These are phyloP conservation scores for Globisporangium canariense DNA, from an alignment of 352 stramenopile genomes.

Conservation along the genomic window DNA sequence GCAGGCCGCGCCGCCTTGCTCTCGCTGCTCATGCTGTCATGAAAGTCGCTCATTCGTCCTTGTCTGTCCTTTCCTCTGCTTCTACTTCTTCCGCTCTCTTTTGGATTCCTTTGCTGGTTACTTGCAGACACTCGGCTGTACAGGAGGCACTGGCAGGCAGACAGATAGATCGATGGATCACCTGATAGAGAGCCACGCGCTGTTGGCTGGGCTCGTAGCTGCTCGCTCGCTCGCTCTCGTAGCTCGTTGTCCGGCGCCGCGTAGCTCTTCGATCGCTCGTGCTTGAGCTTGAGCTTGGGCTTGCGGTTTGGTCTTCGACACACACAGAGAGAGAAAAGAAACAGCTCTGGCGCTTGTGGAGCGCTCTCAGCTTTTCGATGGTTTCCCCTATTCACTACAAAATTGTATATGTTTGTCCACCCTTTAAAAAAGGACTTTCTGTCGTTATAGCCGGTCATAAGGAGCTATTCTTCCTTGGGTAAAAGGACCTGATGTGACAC, in stretches of 20 bases:
- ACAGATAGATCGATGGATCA: not conserved
- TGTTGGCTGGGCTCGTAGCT: not conserved
- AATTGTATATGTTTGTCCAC: not conserved
- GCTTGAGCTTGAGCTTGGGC: not conserved
- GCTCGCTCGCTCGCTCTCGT: not conserved
- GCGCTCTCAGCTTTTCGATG: not conserved
- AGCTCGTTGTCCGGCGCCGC: not conserved
- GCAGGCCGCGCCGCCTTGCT: not conserved
- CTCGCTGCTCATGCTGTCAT: slow-evolving; percentile 2
- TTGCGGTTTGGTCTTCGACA: slow-evolving; percentile 5
- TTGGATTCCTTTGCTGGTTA: not conserved
- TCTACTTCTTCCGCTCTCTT: not conserved
- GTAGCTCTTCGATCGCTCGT: not conserved
- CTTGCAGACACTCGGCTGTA: too few relatives aligned
- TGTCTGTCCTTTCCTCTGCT: not conserved
- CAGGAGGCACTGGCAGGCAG: not conserved
- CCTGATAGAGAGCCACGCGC: not conserved
- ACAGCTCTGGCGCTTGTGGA: not conserved
- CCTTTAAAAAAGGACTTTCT: not conserved
- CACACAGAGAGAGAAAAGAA: slow-evolving; percentile 4
- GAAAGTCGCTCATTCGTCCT: slow-evolving; percentile 14
- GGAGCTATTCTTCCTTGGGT: not conserved
- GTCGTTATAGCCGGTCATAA: not conserved
- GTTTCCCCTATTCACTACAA: not conserved
- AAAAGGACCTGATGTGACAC: not conserved